Percentiles rank a stretch among this genome's conserved stretches.
Conservation (phyloP, 2,329 filamentous ascomycete genomes). For the Domatiomyces globalis region DNA sequence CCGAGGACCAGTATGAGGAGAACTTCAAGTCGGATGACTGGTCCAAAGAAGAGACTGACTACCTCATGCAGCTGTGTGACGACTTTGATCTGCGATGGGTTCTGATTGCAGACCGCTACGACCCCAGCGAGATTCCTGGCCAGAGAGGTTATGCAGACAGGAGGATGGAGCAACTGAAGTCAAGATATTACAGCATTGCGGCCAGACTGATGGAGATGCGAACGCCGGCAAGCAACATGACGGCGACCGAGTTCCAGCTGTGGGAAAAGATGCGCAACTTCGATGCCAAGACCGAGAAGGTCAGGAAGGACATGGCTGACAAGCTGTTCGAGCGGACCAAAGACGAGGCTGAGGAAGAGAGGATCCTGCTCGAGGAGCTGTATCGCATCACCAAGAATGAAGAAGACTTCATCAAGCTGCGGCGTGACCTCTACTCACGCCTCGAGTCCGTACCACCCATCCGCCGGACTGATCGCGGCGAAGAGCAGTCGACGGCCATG, state of each 20-base stretch:
- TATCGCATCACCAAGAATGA: slow-evolving; percentile 81
- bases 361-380: slow-evolving; percentile 74
- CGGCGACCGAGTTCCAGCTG: slow-evolving; percentile 62
- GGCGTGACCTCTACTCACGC: slow-evolving; percentile 70
- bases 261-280: slow-evolving; percentile 81
- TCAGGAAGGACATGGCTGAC: slow-evolving; percentile 72
- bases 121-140: slow-evolving; percentile 35
- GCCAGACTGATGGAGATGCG: slow-evolving; percentile 68
- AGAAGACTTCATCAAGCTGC: slow-evolving; percentile 73
- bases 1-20: slow-evolving; percentile 69
- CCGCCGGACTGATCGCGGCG: slow-evolving; percentile 41
- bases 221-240: slow-evolving; percentile 76
- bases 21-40: slow-evolving; percentile 63
- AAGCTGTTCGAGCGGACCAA: slow-evolving; percentile 63
- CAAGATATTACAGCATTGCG: slow-evolving; percentile 76
- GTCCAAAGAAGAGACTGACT: slow-evolving; percentile 89
- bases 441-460: slow-evolving; percentile 68
- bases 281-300: slow-evolving; percentile 62
- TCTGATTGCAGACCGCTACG: slow-evolving; percentile 83
- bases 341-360: slow-evolving; percentile 85
- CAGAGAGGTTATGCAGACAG: slow-evolving; percentile 37
- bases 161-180: slow-evolving; percentile 79
- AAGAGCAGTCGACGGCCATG: slow-evolving; percentile 30
- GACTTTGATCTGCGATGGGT: slow-evolving; percentile 85
- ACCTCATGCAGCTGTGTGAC: slow-evolving; percentile 58